These are phyloP conservation scores for Aureobasidium sp. DNA, from an alignment of 2,329 filamentous ascomycete genomes.

Conservation along the genomic window DNA sequence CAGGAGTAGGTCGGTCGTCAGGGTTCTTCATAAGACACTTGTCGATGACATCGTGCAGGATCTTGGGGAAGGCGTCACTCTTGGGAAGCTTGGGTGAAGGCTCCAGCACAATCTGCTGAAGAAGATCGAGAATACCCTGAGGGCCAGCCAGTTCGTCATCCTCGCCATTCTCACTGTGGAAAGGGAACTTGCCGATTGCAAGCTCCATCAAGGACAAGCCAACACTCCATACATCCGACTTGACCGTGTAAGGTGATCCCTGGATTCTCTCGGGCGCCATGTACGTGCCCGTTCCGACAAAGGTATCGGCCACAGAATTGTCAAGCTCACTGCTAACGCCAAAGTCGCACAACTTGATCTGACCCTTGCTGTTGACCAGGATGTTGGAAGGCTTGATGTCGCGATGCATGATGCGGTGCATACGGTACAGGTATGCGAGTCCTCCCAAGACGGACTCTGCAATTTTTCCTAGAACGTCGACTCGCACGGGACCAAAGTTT, in stretches of 20 bases:
- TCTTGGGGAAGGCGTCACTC: constrained; percentile 92
- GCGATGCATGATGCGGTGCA: constrained; percentile 97
- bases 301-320: constrained; percentile 96
- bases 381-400: constrained; percentile 99
- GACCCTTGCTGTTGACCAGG: constrained; percentile 84
- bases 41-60: constrained; percentile 93
- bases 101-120: constrained; percentile 97
- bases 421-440: constrained; percentile 88
- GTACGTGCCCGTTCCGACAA: constrained; percentile 97
- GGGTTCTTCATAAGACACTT: constrained; percentile 90
- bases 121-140: constrained; percentile 87
- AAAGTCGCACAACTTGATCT: constrained; percentile 97
- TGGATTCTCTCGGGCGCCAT: constrained; percentile 99
- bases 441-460: constrained; percentile 91
- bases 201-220: constrained; percentile 93
- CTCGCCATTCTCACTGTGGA: constrained; percentile 68
- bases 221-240: constrained; percentile 98
- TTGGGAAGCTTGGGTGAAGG: constrained; percentile 88
- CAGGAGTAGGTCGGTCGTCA: constrained; percentile 80
- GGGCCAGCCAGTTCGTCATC: constrained; percentile 62
- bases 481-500: constrained; percentile 88
- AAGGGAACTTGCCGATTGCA: constrained; percentile 95
- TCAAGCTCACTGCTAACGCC: constrained; percentile 97
- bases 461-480: constrained; percentile 96
- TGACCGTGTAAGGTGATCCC: constrained; percentile 93